These are phyloP conservation scores for Laguncularia racemosa DNA, from an alignment of 345 rosid species.

Conservation along the genomic window DNA sequence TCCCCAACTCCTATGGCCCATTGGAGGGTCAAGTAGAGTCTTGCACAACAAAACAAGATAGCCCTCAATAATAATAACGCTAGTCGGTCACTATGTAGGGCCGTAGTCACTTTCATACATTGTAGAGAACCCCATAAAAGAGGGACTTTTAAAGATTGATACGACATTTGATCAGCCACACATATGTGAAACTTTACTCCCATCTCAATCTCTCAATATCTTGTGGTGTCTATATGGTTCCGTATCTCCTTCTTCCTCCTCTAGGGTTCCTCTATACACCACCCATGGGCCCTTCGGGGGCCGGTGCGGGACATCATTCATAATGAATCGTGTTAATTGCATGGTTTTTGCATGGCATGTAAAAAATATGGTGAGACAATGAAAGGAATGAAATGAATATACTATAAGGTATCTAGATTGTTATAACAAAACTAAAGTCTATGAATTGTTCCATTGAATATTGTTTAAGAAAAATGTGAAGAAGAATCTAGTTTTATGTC, in stretches of 20 bases:
- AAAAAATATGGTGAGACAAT: too few relatives aligned
- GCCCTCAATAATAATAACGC: conserved; percentile 14
- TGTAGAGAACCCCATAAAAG: conserved; percentile 16
- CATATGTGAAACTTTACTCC: neutral
- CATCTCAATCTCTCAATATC: neutral
- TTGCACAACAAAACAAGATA: conserved; percentile 4
- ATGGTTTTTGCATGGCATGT: too few relatives aligned
- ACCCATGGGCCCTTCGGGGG: too few relatives aligned
- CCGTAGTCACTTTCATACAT: conserved; percentile 17
- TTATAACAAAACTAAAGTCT: too few relatives aligned
- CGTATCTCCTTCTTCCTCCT: conserved; percentile 1
- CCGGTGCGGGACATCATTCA: too few relatives aligned
- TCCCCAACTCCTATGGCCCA: neutral
- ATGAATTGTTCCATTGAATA: too few relatives aligned
- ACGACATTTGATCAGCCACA: conserved; percentile 37
- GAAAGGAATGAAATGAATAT: too few relatives aligned
- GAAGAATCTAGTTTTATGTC: too few relatives aligned
- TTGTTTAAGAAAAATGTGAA: too few relatives aligned
- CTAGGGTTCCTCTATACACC: neutral
- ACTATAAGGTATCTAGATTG: too few relatives aligned
- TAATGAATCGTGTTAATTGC: too few relatives aligned
- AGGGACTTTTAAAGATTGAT: conserved; percentile 22
- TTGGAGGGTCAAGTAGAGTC: conserved; percentile 1
- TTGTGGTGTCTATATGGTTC: conserved; percentile 1
- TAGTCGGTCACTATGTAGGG: conserved; percentile 26